Evolutionary conservation across 148 eudicot genomes (phyloP).

Genomic region (Mesembryanthemum crystallinum): DNA sequence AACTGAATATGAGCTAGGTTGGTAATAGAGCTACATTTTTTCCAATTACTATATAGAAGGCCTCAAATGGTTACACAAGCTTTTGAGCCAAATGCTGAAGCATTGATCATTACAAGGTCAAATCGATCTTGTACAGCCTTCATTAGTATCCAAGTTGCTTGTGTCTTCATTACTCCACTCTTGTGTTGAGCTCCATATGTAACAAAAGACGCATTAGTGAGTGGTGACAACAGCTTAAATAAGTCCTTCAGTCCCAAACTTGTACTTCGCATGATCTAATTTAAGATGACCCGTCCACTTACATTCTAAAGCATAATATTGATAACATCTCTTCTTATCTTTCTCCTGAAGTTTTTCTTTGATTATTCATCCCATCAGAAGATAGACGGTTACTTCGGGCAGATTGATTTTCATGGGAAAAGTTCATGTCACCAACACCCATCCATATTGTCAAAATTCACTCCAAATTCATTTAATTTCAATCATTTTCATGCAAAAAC

Average conservation of each 20-base stretch:
- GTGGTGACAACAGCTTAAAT: not conserved
- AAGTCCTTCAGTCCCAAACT: constrained; percentile 1
- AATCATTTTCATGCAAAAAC: not conserved
- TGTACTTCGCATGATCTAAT: not conserved
- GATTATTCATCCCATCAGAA: not conserved
- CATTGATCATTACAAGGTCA: not conserved
- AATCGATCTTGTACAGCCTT: not conserved
- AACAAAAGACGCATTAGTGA: not conserved
- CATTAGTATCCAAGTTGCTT: not conserved
- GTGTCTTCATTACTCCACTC: not conserved
- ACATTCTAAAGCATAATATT: not conserved
- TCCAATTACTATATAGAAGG: not conserved
- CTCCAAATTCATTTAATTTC: not conserved
- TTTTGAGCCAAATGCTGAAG: not conserved
- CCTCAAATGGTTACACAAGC: not conserved
- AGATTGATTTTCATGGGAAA: not conserved
- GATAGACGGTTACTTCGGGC: not conserved
- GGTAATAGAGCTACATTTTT: not conserved
- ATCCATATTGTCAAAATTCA: not conserved
- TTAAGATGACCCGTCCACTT: not conserved
- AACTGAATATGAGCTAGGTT: not conserved
- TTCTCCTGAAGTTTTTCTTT: not conserved
- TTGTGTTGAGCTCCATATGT: not conserved
- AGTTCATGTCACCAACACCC: not conserved
- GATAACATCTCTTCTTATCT: not conserved